Percentiles rank a stretch among this genome's conserved stretches.
These are phyloP conservation scores for Plectranthus barbatus DNA, from an alignment of 257 asterid genomes.

Conservation along the genomic window DNA sequence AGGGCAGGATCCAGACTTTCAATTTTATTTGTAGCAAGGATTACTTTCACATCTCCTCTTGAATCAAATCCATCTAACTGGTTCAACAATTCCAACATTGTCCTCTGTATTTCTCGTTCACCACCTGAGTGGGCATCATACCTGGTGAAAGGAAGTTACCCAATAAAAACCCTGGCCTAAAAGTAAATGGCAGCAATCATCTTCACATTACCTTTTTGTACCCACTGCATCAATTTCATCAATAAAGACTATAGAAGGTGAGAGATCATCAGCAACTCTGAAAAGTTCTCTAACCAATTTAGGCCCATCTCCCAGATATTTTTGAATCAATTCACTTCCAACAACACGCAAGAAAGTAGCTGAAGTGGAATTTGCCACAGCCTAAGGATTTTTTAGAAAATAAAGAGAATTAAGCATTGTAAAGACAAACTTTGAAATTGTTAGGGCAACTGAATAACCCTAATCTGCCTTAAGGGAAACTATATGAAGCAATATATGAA, in stretches of 20 bases:
- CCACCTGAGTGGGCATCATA: conserved; percentile 97
- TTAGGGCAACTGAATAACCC: conserved; percentile 31
- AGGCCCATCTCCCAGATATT: conserved; percentile 95
- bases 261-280: conserved; percentile 93
- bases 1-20: conserved; percentile 91
- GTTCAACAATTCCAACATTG: conserved; percentile 83
- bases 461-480: background rate
- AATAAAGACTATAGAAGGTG: conserved; percentile 89
- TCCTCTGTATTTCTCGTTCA: conserved; percentile 96
- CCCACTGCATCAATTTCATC: conserved; percentile 96
- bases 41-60: conserved; percentile 90
- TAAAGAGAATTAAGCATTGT: too few relatives aligned
- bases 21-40: conserved; percentile 86
- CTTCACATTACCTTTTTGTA: conserved; percentile 57
- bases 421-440: too few relatives aligned
- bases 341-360: conserved; percentile 97
- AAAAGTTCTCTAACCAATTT: conserved; percentile 93
- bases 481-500: background rate
- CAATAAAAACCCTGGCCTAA: background rate
- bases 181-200: background rate
- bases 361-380: conserved; percentile 93
- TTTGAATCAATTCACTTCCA: conserved; percentile 88
- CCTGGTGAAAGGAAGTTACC: conserved; percentile 28
- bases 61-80: conserved; percentile 95
- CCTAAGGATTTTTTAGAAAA: conserved; percentile 15